A percentile compares a stretch with the other conserved stretches of the same genome.
Conservation (phyloP, 202 grass and related monocot species). For the Hordeum pubiflorum region DNA sequence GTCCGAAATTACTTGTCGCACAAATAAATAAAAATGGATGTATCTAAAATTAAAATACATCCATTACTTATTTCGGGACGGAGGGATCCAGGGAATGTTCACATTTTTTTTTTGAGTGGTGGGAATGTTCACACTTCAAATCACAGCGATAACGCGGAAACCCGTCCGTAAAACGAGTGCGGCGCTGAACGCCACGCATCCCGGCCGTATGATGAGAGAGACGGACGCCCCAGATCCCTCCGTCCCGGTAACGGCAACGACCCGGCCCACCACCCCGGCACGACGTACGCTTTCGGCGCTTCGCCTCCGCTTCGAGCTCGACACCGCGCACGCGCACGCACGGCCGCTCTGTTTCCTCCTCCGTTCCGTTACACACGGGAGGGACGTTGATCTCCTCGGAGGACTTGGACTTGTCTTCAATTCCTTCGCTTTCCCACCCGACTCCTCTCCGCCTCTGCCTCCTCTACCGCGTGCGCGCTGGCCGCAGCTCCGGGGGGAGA, state of each 20-base stretch:
- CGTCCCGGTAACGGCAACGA: not conserved
- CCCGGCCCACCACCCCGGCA: too few relatives aligned
- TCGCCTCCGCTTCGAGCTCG: not conserved
- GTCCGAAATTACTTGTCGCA: too few relatives aligned
- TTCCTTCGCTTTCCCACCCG: not conserved
- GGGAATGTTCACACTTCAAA: too few relatives aligned
- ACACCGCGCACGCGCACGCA: too few relatives aligned
- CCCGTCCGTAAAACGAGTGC: too few relatives aligned
- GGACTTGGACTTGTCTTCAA: constrained; percentile 7
- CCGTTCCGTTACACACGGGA: not conserved
- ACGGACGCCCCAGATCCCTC: not conserved
- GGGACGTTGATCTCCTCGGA: not conserved
- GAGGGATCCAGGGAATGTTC: too few relatives aligned
- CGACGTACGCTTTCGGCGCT: not conserved
- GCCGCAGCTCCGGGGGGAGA: not conserved
- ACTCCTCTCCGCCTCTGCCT: too few relatives aligned
- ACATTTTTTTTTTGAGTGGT: too few relatives aligned
- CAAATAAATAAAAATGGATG: too few relatives aligned
- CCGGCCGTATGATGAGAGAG: not conserved
- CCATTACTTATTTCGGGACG: too few relatives aligned
- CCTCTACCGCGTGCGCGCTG: not conserved
- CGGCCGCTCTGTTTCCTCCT: not conserved
- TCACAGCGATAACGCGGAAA: too few relatives aligned
- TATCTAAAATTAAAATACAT: too few relatives aligned
- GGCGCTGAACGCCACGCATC: not conserved